Evolutionary conservation across 2,329 filamentous ascomycete genomes (phyloP).

Genomic region (Magnaporthales sp.): DNA sequence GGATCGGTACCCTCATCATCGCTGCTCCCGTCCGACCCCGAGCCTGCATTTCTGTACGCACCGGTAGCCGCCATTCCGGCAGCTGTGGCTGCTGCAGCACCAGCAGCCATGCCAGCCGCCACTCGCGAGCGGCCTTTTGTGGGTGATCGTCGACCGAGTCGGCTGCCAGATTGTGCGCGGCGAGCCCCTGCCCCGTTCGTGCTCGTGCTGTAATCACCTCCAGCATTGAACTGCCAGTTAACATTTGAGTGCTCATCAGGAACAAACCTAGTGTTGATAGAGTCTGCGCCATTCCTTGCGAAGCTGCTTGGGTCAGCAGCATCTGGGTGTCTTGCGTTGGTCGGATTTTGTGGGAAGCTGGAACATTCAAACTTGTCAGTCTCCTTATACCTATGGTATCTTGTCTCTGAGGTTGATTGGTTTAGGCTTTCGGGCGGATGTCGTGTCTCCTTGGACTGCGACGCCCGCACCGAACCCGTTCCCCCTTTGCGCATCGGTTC

Average conservation of each 20-base stretch:
- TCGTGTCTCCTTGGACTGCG: neutral
- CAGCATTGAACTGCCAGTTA: conserved; percentile 44
- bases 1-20: neutral
- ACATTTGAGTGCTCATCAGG: conserved; percentile 34
- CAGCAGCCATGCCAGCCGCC: neutral
- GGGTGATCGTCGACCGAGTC: conserved; percentile 29
- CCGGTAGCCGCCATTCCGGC: neutral
- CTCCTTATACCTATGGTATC: neutral
- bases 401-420: neutral
- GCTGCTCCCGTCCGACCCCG: neutral
- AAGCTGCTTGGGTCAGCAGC: conserved; percentile 29
- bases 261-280: conserved; percentile 54
- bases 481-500: neutral
- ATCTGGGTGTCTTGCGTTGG: neutral
- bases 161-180: conserved; percentile 30
- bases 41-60: neutral
- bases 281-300: conserved; percentile 43
- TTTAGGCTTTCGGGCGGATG: conserved; percentile 3
- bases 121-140: conserved; percentile 6
- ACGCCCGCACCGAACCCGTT: neutral
- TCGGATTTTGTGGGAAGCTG: conserved; percentile 40
- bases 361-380: conserved; percentile 14
- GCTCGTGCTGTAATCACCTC: conserved; percentile 20
- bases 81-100: neutral
- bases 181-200: conserved; percentile 20